These are phyloP conservation scores for Camellia granthamiana DNA, from an alignment of 148 eudicot genomes.

Conservation along the genomic window DNA sequence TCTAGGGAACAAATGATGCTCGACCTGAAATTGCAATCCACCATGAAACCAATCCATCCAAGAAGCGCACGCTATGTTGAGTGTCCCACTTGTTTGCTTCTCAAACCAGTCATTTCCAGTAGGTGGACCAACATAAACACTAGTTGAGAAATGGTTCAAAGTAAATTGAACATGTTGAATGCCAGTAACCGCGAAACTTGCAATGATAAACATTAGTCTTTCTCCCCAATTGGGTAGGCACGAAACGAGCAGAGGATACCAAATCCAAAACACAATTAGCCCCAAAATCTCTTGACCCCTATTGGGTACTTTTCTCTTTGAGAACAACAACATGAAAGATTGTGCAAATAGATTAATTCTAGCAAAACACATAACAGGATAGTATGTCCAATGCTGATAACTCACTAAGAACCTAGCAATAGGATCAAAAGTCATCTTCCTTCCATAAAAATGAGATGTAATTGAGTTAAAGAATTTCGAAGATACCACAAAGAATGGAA, in stretches of 20 bases:
- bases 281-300: slow-evolving; percentile 40
- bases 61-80: slow-evolving; percentile 34
- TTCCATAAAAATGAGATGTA: slow-evolving; percentile 41
- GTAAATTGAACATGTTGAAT: slow-evolving; percentile 55
- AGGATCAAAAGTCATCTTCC: slow-evolving; percentile 39
- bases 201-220: slow-evolving; percentile 28
- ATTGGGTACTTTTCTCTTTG: slow-evolving; percentile 37
- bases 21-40: slow-evolving; percentile 54
- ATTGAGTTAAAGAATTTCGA: slow-evolving; percentile 39
- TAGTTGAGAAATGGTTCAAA: slow-evolving; percentile 48
- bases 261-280: slow-evolving; percentile 41
- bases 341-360: slow-evolving; percentile 43
- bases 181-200: slow-evolving; percentile 38
- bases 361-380: slow-evolving; percentile 47
- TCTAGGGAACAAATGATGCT: slow-evolving; percentile 59
- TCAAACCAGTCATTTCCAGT: slow-evolving; percentile 48
- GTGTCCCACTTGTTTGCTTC: slow-evolving; percentile 46
- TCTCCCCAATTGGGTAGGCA: slow-evolving; percentile 45
- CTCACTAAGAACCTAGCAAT: slow-evolving; percentile 44
- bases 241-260: slow-evolving; percentile 53
- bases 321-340: slow-evolving; percentile 36
- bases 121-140: slow-evolving; percentile 41
- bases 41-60: slow-evolving; percentile 77
- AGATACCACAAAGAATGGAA: slow-evolving; percentile 51
- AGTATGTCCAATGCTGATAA: slow-evolving; percentile 50